These are phyloP conservation scores for Pyrenophora tritici-repentis DNA, from an alignment of 2,329 filamentous ascomycete genomes.

Conservation along the genomic window DNA sequence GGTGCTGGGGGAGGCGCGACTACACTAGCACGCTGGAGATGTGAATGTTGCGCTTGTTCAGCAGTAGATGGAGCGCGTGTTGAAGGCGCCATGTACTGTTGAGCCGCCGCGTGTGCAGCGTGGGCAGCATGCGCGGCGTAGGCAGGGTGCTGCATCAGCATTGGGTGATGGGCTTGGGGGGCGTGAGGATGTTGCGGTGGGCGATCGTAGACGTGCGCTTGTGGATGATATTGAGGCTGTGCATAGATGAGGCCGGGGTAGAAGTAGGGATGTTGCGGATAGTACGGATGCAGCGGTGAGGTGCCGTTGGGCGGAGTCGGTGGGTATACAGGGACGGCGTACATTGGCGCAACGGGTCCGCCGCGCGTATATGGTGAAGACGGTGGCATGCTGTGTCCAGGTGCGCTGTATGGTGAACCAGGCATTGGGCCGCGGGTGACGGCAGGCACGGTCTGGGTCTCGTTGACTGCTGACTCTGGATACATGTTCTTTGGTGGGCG, in stretches of 20 bases:
- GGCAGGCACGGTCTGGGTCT: slow-evolving; percentile 77
- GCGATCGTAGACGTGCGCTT: slow-evolving; percentile 37
- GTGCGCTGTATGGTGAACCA: slow-evolving; percentile 59
- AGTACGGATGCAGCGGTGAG: slow-evolving; percentile 50
- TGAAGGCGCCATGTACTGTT: slow-evolving; percentile 44
- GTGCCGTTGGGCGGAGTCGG: slow-evolving; percentile 50
- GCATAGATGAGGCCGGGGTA: slow-evolving; percentile 42
- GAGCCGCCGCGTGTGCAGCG: slow-evolving; percentile 38
- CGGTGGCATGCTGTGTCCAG: slow-evolving; percentile 61
- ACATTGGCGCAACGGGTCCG: slow-evolving; percentile 49
- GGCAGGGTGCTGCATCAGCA: slow-evolving; percentile 35
- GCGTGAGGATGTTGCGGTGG: slow-evolving; percentile 51
- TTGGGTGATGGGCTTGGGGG: slow-evolving; percentile 35
- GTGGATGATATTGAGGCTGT: slow-evolving; percentile 36
- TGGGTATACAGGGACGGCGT: slow-evolving; percentile 48
- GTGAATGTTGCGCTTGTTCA: slow-evolving; percentile 46
- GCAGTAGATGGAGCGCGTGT: slow-evolving; percentile 50
- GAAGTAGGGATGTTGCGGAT: slow-evolving; percentile 42
- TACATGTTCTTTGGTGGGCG: slow-evolving; percentile 93
- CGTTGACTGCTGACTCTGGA: slow-evolving; percentile 90
- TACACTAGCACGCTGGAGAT: slow-evolving; percentile 36
- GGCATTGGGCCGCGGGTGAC: slow-evolving; percentile 76
- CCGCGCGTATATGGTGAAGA: slow-evolving; percentile 53
- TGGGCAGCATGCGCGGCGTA: slow-evolving; percentile 38
- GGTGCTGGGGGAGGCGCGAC: slow-evolving; percentile 25